A percentile compares a stretch with the other conserved stretches of the same genome.
These are phyloP conservation scores for Dothideomycetes sp. DNA, from an alignment of 2,329 filamentous ascomycete genomes.

Conservation along the genomic window DNA sequence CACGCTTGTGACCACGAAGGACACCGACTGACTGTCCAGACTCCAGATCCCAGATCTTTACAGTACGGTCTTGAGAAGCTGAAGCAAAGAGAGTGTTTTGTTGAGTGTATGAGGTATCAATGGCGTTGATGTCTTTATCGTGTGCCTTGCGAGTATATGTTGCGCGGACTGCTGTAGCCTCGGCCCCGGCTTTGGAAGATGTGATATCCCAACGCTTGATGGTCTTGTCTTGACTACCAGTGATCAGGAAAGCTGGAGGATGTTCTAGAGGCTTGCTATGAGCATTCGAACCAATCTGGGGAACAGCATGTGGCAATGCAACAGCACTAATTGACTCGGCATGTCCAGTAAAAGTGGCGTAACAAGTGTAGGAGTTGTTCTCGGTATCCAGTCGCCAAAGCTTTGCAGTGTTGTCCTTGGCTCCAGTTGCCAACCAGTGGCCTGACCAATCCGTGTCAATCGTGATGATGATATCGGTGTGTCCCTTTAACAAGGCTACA, in stretches of 20 bases:
- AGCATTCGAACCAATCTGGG: constrained; percentile 59
- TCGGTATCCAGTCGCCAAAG: constrained; percentile 79
- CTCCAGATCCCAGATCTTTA: constrained; percentile 91
- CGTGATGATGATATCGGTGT: constrained; percentile 92
- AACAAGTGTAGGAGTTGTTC: constrained; percentile 67
- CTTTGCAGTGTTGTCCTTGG: constrained; percentile 91
- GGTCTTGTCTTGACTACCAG: constrained; percentile 90
- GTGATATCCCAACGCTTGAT: constrained; percentile 86
- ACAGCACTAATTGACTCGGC: constrained; percentile 91
- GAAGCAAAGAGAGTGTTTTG: constrained; percentile 78
- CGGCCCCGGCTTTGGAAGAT: constrained; percentile 36
- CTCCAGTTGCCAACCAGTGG: constrained; percentile 89
- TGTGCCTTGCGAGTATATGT: constrained; percentile 89
- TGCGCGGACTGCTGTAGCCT: constrained; percentile 50
- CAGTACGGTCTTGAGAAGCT: constrained; percentile 89
- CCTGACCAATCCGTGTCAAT: constrained; percentile 95
- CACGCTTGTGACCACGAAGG: constrained; percentile 81
- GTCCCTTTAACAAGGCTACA: constrained; percentile 74
- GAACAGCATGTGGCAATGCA: constrained; percentile 62
- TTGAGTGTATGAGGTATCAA: constrained; percentile 61
- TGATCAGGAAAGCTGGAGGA: constrained; percentile 76
- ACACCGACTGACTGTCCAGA: constrained; percentile 88
- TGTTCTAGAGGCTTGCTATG: constrained; percentile 65
- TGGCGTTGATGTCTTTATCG: constrained; percentile 96
- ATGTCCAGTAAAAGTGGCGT: constrained; percentile 78